Evolutionary conservation across 1,284 basidiomycete genomes (phyloP), one percentile per base, ranked within the genome.

Genomic region (Crepidotus sp.): DNA sequence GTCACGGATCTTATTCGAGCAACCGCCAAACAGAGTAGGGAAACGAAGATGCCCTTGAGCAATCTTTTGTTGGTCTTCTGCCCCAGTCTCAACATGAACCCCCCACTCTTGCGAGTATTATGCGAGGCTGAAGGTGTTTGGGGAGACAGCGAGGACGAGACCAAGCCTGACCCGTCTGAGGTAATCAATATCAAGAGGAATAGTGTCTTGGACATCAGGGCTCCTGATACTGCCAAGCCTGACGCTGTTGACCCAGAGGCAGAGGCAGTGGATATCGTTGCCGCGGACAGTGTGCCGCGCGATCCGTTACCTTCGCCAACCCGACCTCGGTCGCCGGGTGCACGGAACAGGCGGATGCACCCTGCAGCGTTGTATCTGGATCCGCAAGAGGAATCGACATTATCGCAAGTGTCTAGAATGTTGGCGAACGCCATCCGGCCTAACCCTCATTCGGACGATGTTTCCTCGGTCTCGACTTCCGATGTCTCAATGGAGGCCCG

Each of bases 31-130:
- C 70, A 71, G 45, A 71, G 69, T 52, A 73, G 70, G 52, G 74
- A 77, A 57, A 91, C 85, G 26, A 87, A 85, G 67, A 91, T 91
- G 87, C 84, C 85, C 1, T 58, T 91, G 53, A 82, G 80, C 58
- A 91, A 91, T 57, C 60, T 91, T 52, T 63, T 90, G 19, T 65
- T 89, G 35, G 77, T 90, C 41, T 80, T 91, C 58, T 87, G 81
- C 54, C 87, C 87, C 21, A 89, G 81, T 56, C 63, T 90, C 55
- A 79, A 75, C 56, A 82, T 91, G 74, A 84, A 71, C 44, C 83
- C 86, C n/a, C 69, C 78, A 0, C 61, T 91, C 32, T 62, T 91
- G 52, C 73, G 79, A 44, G 73, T 80, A 15, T 63, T 91, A 9
- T 85, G 85, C 55, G 85, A 90, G 59, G 71, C 73, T 6, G 71